Evolutionary conservation across 2,329 filamentous ascomycete species (phyloP).

Genomic region (Pseudogymnoascus sp.): DNA sequence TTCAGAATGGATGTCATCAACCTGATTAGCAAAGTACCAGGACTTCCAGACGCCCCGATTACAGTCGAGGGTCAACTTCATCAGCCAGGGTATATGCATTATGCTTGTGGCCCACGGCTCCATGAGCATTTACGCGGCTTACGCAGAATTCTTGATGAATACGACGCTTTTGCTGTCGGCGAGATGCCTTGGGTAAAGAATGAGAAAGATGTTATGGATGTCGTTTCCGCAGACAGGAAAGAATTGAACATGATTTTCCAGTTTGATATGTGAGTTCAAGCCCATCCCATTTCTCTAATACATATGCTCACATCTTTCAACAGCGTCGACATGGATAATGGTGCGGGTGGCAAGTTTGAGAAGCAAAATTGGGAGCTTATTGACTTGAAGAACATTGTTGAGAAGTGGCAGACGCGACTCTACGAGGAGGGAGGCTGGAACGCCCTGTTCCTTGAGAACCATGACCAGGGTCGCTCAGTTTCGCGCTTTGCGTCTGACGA

Average conservation of each 20-base stretch:
- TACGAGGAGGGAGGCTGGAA: slow-evolving; percentile 50
- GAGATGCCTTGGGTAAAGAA: slow-evolving; percentile 42
- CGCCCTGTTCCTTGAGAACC: slow-evolving; percentile 52
- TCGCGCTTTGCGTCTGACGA: slow-evolving; percentile 41
- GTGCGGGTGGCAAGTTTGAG: slow-evolving; percentile 39
- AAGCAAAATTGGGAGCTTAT: slow-evolving; percentile 35
- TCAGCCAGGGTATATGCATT: slow-evolving; percentile 35
- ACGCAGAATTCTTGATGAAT: slow-evolving; percentile 39
- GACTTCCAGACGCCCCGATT: slow-evolving; percentile 48
- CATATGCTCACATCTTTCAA: not conserved
- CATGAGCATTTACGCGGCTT: slow-evolving; percentile 45
- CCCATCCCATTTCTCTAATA: slow-evolving; percentile 9
- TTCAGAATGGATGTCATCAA: slow-evolving; percentile 66
- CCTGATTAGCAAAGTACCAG: slow-evolving; percentile 56
- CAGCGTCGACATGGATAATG: slow-evolving; percentile 46
- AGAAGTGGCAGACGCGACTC: slow-evolving; percentile 47
- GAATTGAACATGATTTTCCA: slow-evolving; percentile 70
- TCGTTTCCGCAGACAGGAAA: slow-evolving; percentile 50
- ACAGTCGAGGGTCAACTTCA: slow-evolving; percentile 36
- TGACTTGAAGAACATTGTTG: slow-evolving; percentile 41
- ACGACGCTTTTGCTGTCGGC: slow-evolving; percentile 49
- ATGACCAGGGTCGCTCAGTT: slow-evolving; percentile 49
- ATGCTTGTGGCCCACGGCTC: slow-evolving; percentile 55
- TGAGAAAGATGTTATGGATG: slow-evolving; percentile 44
- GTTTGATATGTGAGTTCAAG: slow-evolving; percentile 51